Conservation (phyloP, 106 monocot species). For the Acorus calamus region DNA sequence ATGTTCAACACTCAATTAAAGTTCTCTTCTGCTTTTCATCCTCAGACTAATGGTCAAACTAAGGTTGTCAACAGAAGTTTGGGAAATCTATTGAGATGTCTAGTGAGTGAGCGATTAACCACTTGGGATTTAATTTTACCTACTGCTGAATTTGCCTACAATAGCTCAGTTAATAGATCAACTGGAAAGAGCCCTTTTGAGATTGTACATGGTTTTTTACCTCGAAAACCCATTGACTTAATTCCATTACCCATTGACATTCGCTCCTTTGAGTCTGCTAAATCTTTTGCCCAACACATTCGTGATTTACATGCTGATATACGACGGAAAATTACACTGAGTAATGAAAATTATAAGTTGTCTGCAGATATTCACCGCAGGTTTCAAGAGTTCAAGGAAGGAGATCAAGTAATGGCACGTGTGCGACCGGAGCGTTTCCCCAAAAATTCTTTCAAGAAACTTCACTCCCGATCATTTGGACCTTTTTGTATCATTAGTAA, state of each 20-base stretch:
- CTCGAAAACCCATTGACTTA: background rate
- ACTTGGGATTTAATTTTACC: background rate
- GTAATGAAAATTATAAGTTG: slow-evolving; percentile 3
- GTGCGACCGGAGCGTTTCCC: background rate
- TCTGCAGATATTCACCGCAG: background rate
- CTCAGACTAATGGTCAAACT: background rate
- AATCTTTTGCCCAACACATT: slow-evolving; percentile 4
- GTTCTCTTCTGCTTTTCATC: background rate
- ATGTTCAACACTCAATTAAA: background rate
- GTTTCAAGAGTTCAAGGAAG: background rate
- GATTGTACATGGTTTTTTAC: too few relatives aligned
- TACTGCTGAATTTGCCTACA: background rate
- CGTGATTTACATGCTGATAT: background rate
- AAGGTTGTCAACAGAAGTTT: background rate
- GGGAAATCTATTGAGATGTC: background rate
- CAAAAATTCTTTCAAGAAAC: slow-evolving; percentile 3
- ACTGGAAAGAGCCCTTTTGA: background rate
- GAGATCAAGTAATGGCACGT: background rate
- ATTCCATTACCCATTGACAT: background rate
- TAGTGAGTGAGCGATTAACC: background rate
- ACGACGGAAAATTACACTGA: background rate
- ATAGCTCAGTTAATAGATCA: slow-evolving; percentile 1
- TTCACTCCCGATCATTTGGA: background rate
- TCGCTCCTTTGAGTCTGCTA: background rate
- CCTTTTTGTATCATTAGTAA: background rate